Evolutionary conservation across 2,329 filamentous ascomycete genomes (phyloP).

Genomic region (Ophiostoma australiae): DNA sequence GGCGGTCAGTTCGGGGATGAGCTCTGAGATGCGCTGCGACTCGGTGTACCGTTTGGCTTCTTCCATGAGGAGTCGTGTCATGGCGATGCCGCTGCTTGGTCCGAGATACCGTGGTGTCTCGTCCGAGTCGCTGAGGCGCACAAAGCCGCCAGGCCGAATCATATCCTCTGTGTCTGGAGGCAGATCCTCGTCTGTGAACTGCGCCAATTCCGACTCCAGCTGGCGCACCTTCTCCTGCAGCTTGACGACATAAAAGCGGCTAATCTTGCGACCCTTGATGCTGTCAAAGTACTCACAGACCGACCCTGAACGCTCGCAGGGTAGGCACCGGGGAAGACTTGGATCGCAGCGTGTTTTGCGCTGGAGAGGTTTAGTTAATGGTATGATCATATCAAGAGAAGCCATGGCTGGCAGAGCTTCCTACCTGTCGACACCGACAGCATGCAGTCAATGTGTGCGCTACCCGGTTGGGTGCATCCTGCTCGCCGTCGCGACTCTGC

Average conservation of each 20-base stretch:
- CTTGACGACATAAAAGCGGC: slow-evolving; percentile 85
- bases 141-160: slow-evolving; percentile 77
- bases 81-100: slow-evolving; percentile 90
- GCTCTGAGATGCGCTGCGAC: slow-evolving; percentile 83
- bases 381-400: neutral
- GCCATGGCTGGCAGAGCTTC: slow-evolving; percentile 33
- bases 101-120: slow-evolving; percentile 85
- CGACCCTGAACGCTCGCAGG: slow-evolving; percentile 87
- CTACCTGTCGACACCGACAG: slow-evolving; percentile 72
- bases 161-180: slow-evolving; percentile 75
- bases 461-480: slow-evolving; percentile 56
- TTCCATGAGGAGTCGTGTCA: slow-evolving; percentile 92
- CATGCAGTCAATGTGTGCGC: slow-evolving; percentile 77
- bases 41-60: slow-evolving; percentile 91
- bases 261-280: slow-evolving; percentile 76
- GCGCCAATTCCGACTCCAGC: slow-evolving; percentile 74
- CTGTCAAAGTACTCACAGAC: slow-evolving; percentile 95
- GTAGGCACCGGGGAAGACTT: slow-evolving; percentile 81
- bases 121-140: slow-evolving; percentile 77
- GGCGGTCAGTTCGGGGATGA: slow-evolving; percentile 69
- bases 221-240: slow-evolving; percentile 80
- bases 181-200: slow-evolving; percentile 71
- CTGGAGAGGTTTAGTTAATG: slow-evolving; percentile 41
- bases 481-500: slow-evolving; percentile 23
- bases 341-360: slow-evolving; percentile 96